Evolutionary conservation across 768 basidiomycete genomes (phyloP).

Genomic region (Phylloporus sp.): DNA sequence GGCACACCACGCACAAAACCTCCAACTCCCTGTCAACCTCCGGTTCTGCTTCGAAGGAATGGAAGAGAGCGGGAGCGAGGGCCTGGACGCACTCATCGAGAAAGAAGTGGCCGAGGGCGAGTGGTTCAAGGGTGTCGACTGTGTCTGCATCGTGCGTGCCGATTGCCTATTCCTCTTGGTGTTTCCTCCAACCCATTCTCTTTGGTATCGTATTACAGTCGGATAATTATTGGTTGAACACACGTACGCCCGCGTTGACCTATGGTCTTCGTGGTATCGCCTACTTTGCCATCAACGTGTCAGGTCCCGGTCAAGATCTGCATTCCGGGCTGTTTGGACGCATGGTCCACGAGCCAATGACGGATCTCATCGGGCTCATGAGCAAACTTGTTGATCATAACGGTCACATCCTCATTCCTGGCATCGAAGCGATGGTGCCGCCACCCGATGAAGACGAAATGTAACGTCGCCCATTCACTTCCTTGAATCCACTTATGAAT

Average conservation of each 20-base stretch:
- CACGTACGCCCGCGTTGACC: conserved; percentile 73
- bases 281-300: conserved; percentile 80
- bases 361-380: conserved; percentile 81
- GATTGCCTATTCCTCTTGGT: too few relatives aligned
- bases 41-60: conserved; percentile 94
- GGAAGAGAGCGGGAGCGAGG: conserved; percentile 93
- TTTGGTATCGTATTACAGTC: conserved; percentile 41
- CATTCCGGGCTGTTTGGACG: conserved; percentile 88
- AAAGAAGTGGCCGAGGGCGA: conserved; percentile 64
- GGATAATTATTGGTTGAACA: conserved; percentile 94
- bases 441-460: conserved; percentile 70
- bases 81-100: conserved; percentile 82
- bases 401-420: conserved; percentile 86
- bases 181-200: not conserved
- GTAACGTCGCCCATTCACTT: conserved; percentile 32
- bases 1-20: conserved; percentile 64
- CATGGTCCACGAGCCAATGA: conserved; percentile 90
- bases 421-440: conserved; percentile 81
- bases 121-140: conserved; percentile 87
- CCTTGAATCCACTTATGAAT: not conserved
- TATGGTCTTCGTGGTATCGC: conserved; percentile 86
- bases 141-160: conserved; percentile 85
- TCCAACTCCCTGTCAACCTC: conserved; percentile 83
- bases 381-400: conserved; percentile 74
- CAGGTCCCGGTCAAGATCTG: conserved; percentile 82